These are phyloP conservation scores for Pleurotus platypus DNA, from an alignment of 768 basidiomycete species.

Conservation along the genomic window DNA sequence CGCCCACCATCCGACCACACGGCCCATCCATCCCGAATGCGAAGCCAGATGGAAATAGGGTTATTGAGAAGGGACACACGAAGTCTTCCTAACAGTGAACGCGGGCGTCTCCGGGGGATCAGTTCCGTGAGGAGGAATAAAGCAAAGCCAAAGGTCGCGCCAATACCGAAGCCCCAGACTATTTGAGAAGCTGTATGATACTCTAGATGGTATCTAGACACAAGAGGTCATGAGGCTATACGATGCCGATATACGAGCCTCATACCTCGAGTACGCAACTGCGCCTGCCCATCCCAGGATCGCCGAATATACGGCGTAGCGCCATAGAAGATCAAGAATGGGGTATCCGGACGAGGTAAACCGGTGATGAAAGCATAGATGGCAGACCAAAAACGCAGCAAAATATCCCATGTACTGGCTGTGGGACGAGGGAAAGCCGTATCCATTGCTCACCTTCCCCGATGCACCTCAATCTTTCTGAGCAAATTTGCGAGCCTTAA, in stretches of 20 bases:
- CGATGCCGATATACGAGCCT: neutral
- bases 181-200: conserved; percentile 78
- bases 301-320: conserved; percentile 40
- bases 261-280: conserved; percentile 80
- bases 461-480: neutral
- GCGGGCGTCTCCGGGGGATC: conserved; percentile 51
- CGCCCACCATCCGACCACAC: conserved; percentile 79
- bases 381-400: conserved; percentile 69
- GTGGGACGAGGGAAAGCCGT: conserved; percentile 87
- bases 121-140: conserved; percentile 58
- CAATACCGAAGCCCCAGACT: conserved; percentile 70
- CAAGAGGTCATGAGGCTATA: neutral
- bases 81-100: conserved; percentile 46
- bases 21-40: conserved; percentile 78
- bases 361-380: conserved; percentile 66
- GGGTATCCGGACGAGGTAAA: conserved; percentile 51
- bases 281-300: conserved; percentile 53
- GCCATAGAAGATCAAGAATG: conserved; percentile 50
- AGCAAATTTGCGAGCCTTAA: neutral
- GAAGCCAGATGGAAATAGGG: conserved; percentile 59
- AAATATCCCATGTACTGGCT: conserved; percentile 92
- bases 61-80: conserved; percentile 51
- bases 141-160: conserved; percentile 45
- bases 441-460: conserved; percentile 66
- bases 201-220: conserved; percentile 58